These are phyloP conservation scores for Colletotrichum paranaense DNA, from an alignment of 2,329 filamentous ascomycete species.

Conservation along the genomic window DNA sequence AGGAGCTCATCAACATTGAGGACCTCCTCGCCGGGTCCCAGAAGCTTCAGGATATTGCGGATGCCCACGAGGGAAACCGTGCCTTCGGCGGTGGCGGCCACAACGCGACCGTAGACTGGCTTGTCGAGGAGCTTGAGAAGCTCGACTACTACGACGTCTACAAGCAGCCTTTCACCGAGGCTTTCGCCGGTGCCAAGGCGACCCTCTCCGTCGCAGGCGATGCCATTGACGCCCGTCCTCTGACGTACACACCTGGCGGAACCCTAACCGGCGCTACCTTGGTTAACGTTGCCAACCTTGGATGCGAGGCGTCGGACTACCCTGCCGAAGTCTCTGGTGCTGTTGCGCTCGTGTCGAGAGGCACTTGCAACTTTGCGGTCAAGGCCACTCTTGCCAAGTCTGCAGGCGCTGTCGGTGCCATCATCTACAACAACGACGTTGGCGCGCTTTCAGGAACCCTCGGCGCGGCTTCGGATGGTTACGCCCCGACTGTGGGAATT, in stretches of 20 bases:
- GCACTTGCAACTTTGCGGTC: conserved; percentile 66
- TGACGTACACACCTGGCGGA: conserved; percentile 65
- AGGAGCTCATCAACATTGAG: conserved; percentile 51
- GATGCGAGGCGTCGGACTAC: conserved; percentile 65
- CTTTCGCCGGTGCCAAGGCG: conserved; percentile 47
- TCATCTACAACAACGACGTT: conserved; percentile 73
- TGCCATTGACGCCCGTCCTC: conserved; percentile 41
- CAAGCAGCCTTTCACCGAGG: conserved; percentile 57
- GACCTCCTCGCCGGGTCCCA: conserved; percentile 56
- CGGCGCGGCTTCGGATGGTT: conserved; percentile 56
- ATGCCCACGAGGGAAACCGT: conserved; percentile 54
- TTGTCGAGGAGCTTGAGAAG: conserved; percentile 52
- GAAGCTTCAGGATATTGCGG: conserved; percentile 57
- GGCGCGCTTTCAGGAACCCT: conserved; percentile 66
- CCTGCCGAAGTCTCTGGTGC: conserved; percentile 62
- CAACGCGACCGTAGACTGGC: conserved; percentile 58
- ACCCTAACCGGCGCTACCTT: conserved; percentile 51
- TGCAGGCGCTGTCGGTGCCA: conserved; percentile 66
- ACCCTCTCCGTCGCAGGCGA: conserved; percentile 45
- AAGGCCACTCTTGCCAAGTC: conserved; percentile 67
- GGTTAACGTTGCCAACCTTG: conserved; percentile 61
- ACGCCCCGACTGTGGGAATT: conserved; percentile 65
- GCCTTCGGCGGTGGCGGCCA: conserved; percentile 57
- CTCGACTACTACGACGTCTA: conserved; percentile 55
- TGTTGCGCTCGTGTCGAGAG: conserved; percentile 70